Conservation (phyloP, 2,329 filamentous ascomycete species). For the Fusarium dlaminii region DNA sequence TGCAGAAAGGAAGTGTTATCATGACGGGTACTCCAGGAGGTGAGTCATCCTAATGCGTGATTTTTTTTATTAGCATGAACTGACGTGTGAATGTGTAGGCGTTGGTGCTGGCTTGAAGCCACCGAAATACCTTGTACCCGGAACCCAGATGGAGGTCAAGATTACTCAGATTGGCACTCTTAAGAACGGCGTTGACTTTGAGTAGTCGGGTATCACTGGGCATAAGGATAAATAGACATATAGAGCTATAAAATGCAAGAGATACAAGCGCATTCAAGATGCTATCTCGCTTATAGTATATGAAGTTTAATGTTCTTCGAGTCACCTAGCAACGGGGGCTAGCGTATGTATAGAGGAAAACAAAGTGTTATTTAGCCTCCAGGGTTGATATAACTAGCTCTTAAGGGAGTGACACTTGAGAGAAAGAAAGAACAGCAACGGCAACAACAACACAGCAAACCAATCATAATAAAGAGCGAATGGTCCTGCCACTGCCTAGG, state of each 20-base stretch:
- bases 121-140: constrained; percentile 50
- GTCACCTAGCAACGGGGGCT: rapidly evolving
- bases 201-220: rapidly evolving
- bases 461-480: background rate
- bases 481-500: background rate
- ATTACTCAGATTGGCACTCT: constrained; percentile 53
- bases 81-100: constrained; percentile 40
- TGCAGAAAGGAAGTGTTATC: constrained; percentile 55
- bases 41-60: rapidly evolving
- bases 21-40: constrained; percentile 55
- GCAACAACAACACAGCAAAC: background rate
- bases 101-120: constrained; percentile 56
- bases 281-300: rapidly evolving
- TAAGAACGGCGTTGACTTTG: background rate
- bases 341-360: background rate
- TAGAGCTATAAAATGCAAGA: background rate
- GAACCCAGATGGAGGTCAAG: constrained; percentile 51
- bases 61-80: rapidly evolving
- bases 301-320: rapidly evolving
- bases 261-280: rapidly evolving
- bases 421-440: too few species aligned
- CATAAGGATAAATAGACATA: rapidly evolving
- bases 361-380: background rate
- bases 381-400: background rate
- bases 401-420: background rate